These are phyloP conservation scores for Globisporangium paroecandrum DNA, from an alignment of 352 stramenopile genomes.

Conservation along the genomic window DNA sequence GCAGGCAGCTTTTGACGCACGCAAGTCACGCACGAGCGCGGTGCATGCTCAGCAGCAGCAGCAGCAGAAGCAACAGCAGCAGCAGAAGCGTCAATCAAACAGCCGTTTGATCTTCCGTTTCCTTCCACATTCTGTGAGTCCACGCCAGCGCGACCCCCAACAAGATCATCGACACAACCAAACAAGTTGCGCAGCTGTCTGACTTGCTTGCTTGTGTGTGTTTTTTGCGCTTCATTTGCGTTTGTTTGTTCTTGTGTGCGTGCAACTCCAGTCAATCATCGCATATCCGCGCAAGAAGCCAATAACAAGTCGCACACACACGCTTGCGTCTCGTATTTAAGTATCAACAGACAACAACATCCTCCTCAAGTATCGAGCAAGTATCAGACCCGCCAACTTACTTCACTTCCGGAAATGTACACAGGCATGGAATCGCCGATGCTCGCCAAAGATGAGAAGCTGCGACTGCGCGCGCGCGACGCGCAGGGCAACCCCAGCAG, in stretches of 20 bases:
- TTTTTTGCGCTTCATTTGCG: neutral
- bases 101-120: neutral
- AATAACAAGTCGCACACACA: neutral
- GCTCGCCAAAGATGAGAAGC: slow-evolving; percentile 8
- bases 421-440: slow-evolving; percentile 20
- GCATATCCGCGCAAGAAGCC: neutral
- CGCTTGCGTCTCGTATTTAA: slow-evolving; percentile 4
- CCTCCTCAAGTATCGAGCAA: neutral
- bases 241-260: neutral
- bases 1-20: neutral
- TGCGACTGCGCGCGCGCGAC: neutral
- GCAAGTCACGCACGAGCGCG: neutral
- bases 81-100: neutral
- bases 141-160: neutral
- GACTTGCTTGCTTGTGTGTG: neutral
- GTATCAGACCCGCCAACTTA: neutral
- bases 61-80: neutral
- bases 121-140: slow-evolving; percentile 1
- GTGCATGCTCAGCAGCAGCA: neutral
- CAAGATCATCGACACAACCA: neutral
- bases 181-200: slow-evolving; percentile 1
- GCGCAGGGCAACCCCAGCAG: neutral
- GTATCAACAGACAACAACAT: neutral
- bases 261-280: slow-evolving; percentile 4
- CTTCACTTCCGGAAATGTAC: slow-evolving; percentile 12